phyloP scores from a whole-genome alignment of 2,329 filamentous ascomycete species.

The Colletotrichum navitas region DNA sequence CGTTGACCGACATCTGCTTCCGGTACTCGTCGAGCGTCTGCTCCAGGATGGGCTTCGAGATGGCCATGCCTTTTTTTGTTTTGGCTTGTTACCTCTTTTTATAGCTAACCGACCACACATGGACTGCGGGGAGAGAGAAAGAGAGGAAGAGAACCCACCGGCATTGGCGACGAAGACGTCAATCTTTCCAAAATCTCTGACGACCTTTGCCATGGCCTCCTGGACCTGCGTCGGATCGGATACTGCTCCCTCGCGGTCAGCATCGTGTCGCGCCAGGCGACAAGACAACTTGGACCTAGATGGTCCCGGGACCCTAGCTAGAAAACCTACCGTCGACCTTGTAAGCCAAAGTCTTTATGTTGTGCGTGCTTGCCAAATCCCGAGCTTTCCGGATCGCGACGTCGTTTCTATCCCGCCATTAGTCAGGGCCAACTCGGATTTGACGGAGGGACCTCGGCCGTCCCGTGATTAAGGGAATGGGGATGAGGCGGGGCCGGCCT shows the following conservation, averaged over 20 bases:
- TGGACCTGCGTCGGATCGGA: conserved; percentile 55
- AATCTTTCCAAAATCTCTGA: conserved; percentile 56
- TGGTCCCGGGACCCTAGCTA: background rate
- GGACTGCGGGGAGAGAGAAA: too few species aligned
- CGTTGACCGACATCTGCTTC: conserved; percentile 65
- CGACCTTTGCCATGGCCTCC: conserved; percentile 50
- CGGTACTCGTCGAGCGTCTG: conserved; percentile 64
- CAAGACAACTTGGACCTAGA: background rate
- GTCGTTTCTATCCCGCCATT: conserved; percentile 14
- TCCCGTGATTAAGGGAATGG: too few species aligned
- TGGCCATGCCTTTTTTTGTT: conserved; percentile 58
- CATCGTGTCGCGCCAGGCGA: too few species aligned
- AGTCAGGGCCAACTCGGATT: background rate
- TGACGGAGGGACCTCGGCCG: background rate
- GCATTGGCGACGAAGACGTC: conserved; percentile 60
- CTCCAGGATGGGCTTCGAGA: conserved; percentile 67
- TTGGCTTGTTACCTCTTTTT: background rate
- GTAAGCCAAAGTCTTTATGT: conserved; percentile 56
- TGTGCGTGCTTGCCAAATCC: conserved; percentile 50
- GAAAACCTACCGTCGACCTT: conserved; percentile 55
- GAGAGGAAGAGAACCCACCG: conserved; percentile 44
- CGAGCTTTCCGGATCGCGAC: conserved; percentile 53
- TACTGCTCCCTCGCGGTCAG: conserved; percentile 47
- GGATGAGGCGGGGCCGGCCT: background rate
- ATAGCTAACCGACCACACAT: background rate